Evolutionary conservation across 148 eudicot genomes (phyloP).

Genomic region (Polygonum maritimum): DNA sequence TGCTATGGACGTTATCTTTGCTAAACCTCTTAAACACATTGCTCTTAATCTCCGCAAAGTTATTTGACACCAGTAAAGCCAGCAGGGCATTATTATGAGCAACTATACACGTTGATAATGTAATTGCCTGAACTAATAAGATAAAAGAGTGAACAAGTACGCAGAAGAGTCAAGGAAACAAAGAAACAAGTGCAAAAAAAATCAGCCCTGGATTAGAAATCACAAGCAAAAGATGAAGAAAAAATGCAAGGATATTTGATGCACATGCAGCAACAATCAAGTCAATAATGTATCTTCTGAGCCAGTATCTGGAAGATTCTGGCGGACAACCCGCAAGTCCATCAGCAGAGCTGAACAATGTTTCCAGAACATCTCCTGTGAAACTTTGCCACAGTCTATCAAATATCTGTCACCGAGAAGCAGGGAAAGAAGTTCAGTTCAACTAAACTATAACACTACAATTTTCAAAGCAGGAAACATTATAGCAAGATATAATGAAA

Average conservation of each 20-base stretch:
- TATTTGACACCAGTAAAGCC: constrained; percentile 90
- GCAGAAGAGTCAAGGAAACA: constrained; percentile 56
- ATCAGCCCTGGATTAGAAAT: constrained; percentile 3
- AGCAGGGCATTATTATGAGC: constrained; percentile 92
- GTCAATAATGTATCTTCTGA: constrained; percentile 63
- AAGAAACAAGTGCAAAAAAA: constrained; percentile 2
- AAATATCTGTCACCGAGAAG: constrained; percentile 55
- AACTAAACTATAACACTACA: neutral
- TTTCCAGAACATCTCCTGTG: constrained; percentile 87
- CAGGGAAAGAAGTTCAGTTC: constrained; percentile 1
- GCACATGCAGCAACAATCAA: constrained; percentile 63
- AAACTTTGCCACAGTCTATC: constrained; percentile 93
- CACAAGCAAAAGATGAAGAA: neutral
- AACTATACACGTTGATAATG: constrained; percentile 94
- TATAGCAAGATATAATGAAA: neutral
- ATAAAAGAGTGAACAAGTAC: constrained; percentile 89
- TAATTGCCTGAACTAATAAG: constrained; percentile 93
- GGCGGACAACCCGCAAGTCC: constrained; percentile 66
- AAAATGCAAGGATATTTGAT: constrained; percentile 68
- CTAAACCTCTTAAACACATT: constrained; percentile 93
- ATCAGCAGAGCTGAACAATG: constrained; percentile 77
- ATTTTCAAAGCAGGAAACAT: neutral
- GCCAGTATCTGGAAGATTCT: constrained; percentile 52
- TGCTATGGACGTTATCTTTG: constrained; percentile 83
- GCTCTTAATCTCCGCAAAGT: constrained; percentile 96